Conservation (phyloP, 768 basidiomycete species). For the Tylopilus vinaceipallidus region DNA sequence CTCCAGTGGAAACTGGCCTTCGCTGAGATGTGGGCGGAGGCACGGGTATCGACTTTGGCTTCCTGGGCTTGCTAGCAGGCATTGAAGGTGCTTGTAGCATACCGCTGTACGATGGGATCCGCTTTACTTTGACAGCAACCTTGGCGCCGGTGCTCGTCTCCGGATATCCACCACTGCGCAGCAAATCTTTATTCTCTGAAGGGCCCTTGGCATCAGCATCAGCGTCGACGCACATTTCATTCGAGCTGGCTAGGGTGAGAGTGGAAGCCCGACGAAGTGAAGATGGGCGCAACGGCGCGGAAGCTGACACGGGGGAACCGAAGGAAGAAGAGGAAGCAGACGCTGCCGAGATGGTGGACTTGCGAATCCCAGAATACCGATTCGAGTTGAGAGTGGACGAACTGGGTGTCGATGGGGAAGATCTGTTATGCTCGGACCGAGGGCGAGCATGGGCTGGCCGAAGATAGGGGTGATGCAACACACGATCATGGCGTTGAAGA, state of each 20-base stretch:
- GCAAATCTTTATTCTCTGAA: slow-evolving; percentile 7
- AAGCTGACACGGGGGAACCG: slow-evolving; percentile 37
- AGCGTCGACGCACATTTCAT: slow-evolving; percentile 10
- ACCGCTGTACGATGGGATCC: slow-evolving; percentile 56
- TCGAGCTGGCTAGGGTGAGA: slow-evolving; percentile 26
- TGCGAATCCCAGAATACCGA: slow-evolving; percentile 30
- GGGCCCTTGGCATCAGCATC: slow-evolving; percentile 12
- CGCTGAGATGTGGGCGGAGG: slow-evolving; percentile 1
- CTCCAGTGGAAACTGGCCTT: slow-evolving; percentile 4
- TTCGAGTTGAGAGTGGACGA: slow-evolving; percentile 59
- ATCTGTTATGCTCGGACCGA: slow-evolving; percentile 21
- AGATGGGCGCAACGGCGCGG: slow-evolving; percentile 40
- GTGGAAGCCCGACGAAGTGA: slow-evolving; percentile 41
- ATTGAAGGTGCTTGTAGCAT: slow-evolving; percentile 3
- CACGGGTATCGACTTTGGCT: slow-evolving; percentile 5
- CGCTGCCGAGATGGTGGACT: slow-evolving; percentile 29
- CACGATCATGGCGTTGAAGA: slow-evolving; percentile 61
- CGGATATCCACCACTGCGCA: slow-evolving; percentile 13
- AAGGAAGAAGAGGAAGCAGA: slow-evolving; percentile 33
- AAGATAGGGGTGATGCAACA: slow-evolving; percentile 62
- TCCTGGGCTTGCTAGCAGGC: slow-evolving; percentile 17
- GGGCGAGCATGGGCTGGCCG: slow-evolving; percentile 32
- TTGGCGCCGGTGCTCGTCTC: slow-evolving; percentile 18
- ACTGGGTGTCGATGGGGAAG: slow-evolving; percentile 55
- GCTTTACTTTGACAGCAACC: slow-evolving; percentile 31